Base-by-base conservation (phyloP, 2,329 filamentous ascomycete species). In the Diplodia corticola region DNA sequence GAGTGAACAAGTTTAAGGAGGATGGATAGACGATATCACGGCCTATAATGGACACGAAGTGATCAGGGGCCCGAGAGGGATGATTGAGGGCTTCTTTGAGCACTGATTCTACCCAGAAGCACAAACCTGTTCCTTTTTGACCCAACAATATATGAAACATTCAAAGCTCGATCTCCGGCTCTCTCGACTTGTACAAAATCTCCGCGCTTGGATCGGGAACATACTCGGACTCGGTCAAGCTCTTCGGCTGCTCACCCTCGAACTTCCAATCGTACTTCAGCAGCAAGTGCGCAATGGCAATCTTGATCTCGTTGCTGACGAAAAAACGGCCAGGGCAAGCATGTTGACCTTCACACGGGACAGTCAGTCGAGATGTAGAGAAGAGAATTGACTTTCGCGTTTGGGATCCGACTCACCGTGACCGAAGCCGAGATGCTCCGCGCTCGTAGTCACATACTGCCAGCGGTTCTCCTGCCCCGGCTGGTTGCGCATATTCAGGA, bases 381-480 rank as follows among this genome's bases (percentile, higher is more conserved):
- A 37, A 5, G 12, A 37, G 15, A 13, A 13, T 5, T 37, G 35
- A n/a, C n/a, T n/a, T n/a, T n/a, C n/a, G n/a, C 13, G 3, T 13
- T 20, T 10, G 7, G n/a, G 3, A 7, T 1, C n/a, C n/a, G 1
- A 4, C 40, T 20, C 20, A 51, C 65, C 67, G 40, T 70, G 67
- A 0, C 71, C 70, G 48, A 73, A 72, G 2, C 17, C 50, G 1
- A 72, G 28, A 6, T 70, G 67, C 0, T 71, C 64, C 26, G 74
- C 70, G 12, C 54, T 49, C 2, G 61, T 67, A 9, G 66, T 66
- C 5, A 67, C 68, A 30, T 70, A 66, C 33, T 70, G 68, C 17
- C 37, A 61, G 4, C 54, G 63, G 44, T 61, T 68, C 15, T 63
- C 67, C 20, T 64, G 48, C 2, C 59, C 64, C 17, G 63, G 65